These are phyloP conservation scores for Neolecta irregularis DNA, from an alignment of 1,139 yeast genomes.

Conservation along the genomic window DNA sequence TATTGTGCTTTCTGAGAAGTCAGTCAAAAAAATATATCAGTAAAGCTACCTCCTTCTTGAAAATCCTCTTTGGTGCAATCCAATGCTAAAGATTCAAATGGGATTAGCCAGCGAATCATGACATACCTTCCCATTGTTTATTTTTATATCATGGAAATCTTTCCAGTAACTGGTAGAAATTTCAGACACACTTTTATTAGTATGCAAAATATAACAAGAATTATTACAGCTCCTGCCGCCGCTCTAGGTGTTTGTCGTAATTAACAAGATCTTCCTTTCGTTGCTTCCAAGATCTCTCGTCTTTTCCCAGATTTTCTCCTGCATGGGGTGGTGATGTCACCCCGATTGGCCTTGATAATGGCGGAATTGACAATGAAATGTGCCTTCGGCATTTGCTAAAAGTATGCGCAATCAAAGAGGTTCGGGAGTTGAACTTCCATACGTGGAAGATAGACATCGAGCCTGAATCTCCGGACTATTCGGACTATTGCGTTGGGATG, in stretches of 20 bases:
- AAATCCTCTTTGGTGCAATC: conserved; percentile 12
- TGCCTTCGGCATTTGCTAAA: no score
- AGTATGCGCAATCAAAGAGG: no score
- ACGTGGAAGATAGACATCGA: no score
- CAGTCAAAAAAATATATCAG: neutral
- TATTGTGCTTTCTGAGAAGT: conserved; percentile 38
- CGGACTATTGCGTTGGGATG: no score
- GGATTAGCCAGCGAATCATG: neutral
- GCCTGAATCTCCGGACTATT: no score
- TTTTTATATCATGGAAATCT: conserved; percentile 13
- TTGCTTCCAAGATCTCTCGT: conserved; percentile 25
- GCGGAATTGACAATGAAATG: no score
- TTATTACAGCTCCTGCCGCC: conserved; percentile 20
- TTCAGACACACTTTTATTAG: conserved; percentile 20
- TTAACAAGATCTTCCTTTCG: conserved; percentile 33
- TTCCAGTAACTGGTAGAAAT: conserved; percentile 7
- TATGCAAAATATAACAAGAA: conserved; percentile 18
- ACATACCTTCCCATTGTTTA: conserved; percentile 9
- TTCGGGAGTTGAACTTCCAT: no score
- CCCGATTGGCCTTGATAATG: no score
- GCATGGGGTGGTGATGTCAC: conserved; percentile 26
- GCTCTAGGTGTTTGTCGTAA: conserved; percentile 27
- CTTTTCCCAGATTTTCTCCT: conserved; percentile 26
- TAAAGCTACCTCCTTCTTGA: conserved; percentile 5
- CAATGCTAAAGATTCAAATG: conserved; percentile 4